A percentile compares a stretch with the other conserved stretches of the same genome.
Evolutionary conservation across 1,284 basidiomycete species (phyloP).

Genomic region (Athelia sp.): DNA sequence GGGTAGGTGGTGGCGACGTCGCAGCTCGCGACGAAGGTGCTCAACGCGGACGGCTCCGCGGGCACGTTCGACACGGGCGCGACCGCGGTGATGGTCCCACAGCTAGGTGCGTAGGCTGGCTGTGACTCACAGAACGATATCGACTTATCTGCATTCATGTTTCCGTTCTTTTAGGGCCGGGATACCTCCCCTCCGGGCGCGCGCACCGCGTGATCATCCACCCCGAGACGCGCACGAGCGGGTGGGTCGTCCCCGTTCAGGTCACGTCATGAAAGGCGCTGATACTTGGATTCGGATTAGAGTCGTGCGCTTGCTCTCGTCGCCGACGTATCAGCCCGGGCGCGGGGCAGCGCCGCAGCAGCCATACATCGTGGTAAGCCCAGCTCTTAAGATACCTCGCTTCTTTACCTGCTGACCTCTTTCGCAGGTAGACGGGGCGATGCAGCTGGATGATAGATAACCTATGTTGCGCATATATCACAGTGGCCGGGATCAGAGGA

Average conservation of each 20-base stretch:
- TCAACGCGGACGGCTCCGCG: slow-evolving; percentile 53
- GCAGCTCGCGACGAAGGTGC: slow-evolving; percentile 63
- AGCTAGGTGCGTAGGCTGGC: slow-evolving; percentile 41
- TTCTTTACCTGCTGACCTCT: too few species aligned
- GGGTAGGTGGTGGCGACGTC: slow-evolving; percentile 58
- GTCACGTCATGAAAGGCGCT: slow-evolving; percentile 8
- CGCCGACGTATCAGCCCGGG: slow-evolving; percentile 16
- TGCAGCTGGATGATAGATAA: too few species aligned
- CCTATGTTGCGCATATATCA: too few species aligned
- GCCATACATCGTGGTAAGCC: slow-evolving; percentile 18
- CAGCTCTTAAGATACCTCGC: slow-evolving; percentile 10
- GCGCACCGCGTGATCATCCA: slow-evolving; percentile 24
- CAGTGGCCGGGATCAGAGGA: too few species aligned
- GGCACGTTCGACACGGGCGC: slow-evolving; percentile 61
- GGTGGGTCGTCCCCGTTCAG: slow-evolving; percentile 21
- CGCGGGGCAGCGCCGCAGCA: slow-evolving; percentile 14
- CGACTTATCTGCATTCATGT: not conserved
- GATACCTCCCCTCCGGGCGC: slow-evolving; percentile 15
- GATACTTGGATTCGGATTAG: slow-evolving; percentile 11
- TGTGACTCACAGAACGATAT: not conserved
- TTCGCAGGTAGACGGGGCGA: too few species aligned
- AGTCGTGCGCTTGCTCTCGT: slow-evolving; percentile 24
- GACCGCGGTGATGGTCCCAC: slow-evolving; percentile 57
- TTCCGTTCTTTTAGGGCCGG: slow-evolving; percentile 1
- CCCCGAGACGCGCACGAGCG: slow-evolving; percentile 21